Conservation (phyloP, 1,284 basidiomycete species). For the Ceratobasidium sp. region DNA sequence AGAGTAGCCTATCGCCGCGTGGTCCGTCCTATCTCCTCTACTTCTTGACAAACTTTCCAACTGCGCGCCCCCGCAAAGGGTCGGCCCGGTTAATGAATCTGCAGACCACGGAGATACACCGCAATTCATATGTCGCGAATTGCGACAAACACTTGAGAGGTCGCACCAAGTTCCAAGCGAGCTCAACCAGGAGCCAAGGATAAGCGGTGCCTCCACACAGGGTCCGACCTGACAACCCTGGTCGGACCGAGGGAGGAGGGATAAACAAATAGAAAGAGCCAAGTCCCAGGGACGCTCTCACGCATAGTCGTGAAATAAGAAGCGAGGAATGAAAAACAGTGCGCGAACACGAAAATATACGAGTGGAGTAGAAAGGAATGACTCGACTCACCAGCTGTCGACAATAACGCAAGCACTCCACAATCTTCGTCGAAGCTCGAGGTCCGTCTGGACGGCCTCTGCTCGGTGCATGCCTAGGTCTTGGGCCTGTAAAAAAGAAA, state of each 20-base stretch:
- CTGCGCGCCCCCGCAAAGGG: neutral
- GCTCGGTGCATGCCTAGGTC: slow-evolving; percentile 90
- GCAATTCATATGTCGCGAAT: too few species aligned
- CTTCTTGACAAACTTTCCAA: neutral
- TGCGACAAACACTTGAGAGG: too few species aligned
- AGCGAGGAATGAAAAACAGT: slow-evolving; percentile 2
- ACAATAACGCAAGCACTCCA: slow-evolving; percentile 91
- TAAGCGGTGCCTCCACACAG: slow-evolving; percentile 10
- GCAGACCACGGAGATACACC: neutral
- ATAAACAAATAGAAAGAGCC: slow-evolving; percentile 7
- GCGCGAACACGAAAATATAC: neutral
- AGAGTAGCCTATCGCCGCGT: neutral
- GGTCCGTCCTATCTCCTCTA: neutral
- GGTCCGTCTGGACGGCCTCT: slow-evolving; percentile 74
- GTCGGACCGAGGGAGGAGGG: neutral
- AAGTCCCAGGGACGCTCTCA: neutral
- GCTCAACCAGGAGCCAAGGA: neutral
- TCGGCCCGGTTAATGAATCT: neutral
- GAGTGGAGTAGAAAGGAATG: slow-evolving; percentile 15
- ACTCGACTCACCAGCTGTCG: slow-evolving; percentile 76
- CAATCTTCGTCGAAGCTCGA: slow-evolving; percentile 81
- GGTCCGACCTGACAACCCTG: slow-evolving; percentile 12
- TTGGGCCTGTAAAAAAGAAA: slow-evolving; percentile 68
- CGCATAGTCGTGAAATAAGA: slow-evolving; percentile 14
- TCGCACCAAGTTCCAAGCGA: neutral